These are phyloP conservation scores for Selaginella moellendorffii DNA, from an alignment of 75 land plant species.

Conservation along the genomic window DNA sequence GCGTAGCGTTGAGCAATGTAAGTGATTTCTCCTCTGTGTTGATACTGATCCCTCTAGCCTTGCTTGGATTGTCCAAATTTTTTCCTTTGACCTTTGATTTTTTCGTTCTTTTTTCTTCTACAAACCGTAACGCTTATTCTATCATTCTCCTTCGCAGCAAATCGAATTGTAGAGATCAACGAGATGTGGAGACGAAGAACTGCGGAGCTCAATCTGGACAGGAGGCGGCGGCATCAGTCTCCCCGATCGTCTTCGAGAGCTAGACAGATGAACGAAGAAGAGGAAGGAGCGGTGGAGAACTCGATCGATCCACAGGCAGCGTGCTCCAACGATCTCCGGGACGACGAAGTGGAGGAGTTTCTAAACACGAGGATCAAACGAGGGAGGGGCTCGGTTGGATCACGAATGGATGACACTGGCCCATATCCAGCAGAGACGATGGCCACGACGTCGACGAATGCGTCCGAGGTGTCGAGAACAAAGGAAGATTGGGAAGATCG, in stretches of 20 bases:
- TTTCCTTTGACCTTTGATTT: not conserved
- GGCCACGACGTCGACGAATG: not conserved
- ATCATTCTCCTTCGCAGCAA: slow-evolving; percentile 32
- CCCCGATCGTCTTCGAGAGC: slow-evolving; percentile 6
- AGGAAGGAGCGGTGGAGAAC: slow-evolving; percentile 7
- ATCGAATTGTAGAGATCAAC: slow-evolving; percentile 69
- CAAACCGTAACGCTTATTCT: not conserved
- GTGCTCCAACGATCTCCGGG: slow-evolving; percentile 18
- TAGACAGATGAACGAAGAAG: slow-evolving; percentile 15
- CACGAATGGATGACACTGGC: slow-evolving; percentile 93
- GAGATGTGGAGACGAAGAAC: slow-evolving; percentile 82
- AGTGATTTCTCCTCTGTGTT: slow-evolving; percentile 1
- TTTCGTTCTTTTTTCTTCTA: not conserved
- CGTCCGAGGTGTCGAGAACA: slow-evolving; percentile 16
- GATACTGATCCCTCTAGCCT: not conserved
- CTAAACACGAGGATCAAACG: slow-evolving; percentile 64
- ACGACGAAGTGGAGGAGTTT: slow-evolving; percentile 75
- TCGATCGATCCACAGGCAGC: not conserved
- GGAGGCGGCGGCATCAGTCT: slow-evolving; percentile 18
- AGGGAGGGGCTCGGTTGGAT: slow-evolving; percentile 80
- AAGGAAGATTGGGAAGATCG: slow-evolving; percentile 48
- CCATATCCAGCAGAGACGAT: slow-evolving; percentile 32
- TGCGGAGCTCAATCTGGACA: slow-evolving; percentile 59
- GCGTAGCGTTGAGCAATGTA: slow-evolving; percentile 82
- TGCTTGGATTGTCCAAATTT: not conserved